Base-by-base conservation (phyloP, 495 filamentous ascomycete genomes). In the Penicillium mononematosum region DNA sequence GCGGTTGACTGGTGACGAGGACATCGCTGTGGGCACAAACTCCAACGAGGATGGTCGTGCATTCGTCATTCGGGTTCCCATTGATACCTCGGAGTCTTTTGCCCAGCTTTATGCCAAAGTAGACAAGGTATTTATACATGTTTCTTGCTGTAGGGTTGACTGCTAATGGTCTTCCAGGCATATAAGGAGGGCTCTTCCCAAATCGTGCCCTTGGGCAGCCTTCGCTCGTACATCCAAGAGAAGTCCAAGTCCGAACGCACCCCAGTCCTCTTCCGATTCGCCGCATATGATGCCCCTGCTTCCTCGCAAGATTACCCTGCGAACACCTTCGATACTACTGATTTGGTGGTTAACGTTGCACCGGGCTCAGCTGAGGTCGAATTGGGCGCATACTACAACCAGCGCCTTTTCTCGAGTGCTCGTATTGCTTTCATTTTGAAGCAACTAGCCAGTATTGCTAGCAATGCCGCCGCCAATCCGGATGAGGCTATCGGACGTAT, bases 1-100 rank as follows among this genome's bases (percentile, higher is more conserved):
- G 51, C 73, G 79, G 43, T 62, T 81, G 62, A 79, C 78, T n/a
- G 79, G 78, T 32, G 79, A 81, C 56, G 79, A 81, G 56, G 78
- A 81, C 50, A 80, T 81, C 38, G 70, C 76, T 11, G 65, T 81
- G 41, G 78, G 75, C 14, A 81, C 78, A 7, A 80, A 69, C 48
- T 66, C 68, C 10, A 72, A 65, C 31, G 71, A 74, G 24, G 73
- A 75, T 56, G 75, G 77, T 36, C 79, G 76, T 50, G 77, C 77
- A 31, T 80, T 81, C 57, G 74, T 81, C 53, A 62, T 81, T 14
- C 67, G 79, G 32, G 65, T 79, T 10, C 70, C 73, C 45, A 70
- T 80, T 62, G 63, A 71, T 39, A 44, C 65, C 0, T 63, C 70
- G 22, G 75, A 76, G 50, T 70, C 70, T 16, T 81, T 81, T 47